Evolutionary conservation across 2,329 filamentous ascomycete genomes (phyloP).

Genomic region (Lachnellula occidentalis): DNA sequence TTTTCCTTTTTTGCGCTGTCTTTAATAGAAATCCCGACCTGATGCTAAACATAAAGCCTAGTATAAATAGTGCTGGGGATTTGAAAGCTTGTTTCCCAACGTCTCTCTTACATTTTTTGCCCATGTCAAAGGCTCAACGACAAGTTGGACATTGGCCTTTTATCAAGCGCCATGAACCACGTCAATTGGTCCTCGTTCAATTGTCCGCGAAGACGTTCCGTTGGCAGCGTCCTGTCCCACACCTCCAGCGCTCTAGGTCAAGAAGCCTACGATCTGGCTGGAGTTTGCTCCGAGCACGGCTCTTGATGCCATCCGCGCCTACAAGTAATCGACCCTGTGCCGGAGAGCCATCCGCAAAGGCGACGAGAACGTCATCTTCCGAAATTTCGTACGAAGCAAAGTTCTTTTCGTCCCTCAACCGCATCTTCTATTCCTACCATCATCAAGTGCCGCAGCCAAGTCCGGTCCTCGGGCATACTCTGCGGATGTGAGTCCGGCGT

Average conservation of each 20-base stretch:
- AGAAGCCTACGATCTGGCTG: conserved; percentile 29
- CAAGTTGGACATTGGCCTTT: conserved; percentile 3
- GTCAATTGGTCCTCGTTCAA: conserved; percentile 1
- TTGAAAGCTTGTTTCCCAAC: background rate
- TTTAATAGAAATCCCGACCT: background rate
- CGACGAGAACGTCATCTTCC: conserved; percentile 19
- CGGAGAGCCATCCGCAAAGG: conserved; percentile 27
- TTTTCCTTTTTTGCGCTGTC: background rate
- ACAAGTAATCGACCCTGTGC: conserved; percentile 26
- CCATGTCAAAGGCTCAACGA: conserved; percentile 4
- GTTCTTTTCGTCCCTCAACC: conserved; percentile 31
- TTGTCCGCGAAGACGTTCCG: background rate
- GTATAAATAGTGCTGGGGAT: conserved; percentile 2
- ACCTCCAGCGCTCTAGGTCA: conserved; percentile 31
- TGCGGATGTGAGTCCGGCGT: background rate
- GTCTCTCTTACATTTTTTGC: background rate
- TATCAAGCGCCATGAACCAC: conserved; percentile 6
- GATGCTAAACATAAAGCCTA: background rate
- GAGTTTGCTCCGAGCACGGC: conserved; percentile 29
- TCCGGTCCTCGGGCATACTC: conserved; percentile 25
- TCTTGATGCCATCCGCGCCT: conserved; percentile 31
- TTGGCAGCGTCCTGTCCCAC: conserved; percentile 21
- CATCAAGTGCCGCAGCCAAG: conserved; percentile 29
- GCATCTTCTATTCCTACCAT: conserved; percentile 24
- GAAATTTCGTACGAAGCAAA: conserved; percentile 24